Base-by-base conservation (phyloP, 1,139 yeast genomes). In the Candida tetrigidarum region DNA sequence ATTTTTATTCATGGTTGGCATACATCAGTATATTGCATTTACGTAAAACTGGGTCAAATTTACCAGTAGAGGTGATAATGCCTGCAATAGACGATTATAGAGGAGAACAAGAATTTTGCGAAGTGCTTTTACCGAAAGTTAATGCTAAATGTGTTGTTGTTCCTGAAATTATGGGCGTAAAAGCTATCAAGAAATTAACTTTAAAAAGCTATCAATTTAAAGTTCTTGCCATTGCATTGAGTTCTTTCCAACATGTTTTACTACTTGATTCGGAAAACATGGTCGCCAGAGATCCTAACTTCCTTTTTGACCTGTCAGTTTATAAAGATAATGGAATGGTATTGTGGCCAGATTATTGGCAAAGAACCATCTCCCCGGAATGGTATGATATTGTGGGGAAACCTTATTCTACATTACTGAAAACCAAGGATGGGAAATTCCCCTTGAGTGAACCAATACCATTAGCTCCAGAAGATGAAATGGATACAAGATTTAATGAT, bases 261-360 rank as follows among this genome's bases (percentile, higher is more conserved):
- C 57, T 74, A 34, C 52, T 74, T 37, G 79, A 74, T 53, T 69
- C 78, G 8, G 79, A 74, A 47, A 74, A 74, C 47, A 55, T 69
- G 2, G 51, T 69, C 2, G 54, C 73, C 8, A 51, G 59, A 25
- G 62, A 69, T 22, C 78, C 78, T 0, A 74, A 67, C 36, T 46
- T 50, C 7, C 46, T 85, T 2, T 81, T 86, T 55, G 69, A 70
- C 11, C 68, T 78, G 43, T 78, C 76, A 28, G 80, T 87, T 4
- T 87, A 74, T 62, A 63, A 63, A 37, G 59, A 72, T 11, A 63
- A 72, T 40, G 92, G 93, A 1, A 72, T 84, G 64, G 76, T 87
- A 5, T 67, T 84, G 29, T 87, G 95, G 92, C 93, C 95, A 3
- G 96, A 87, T 62, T 87, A 81, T 61, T 87, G 96, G 96, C 73